Evolutionary conservation across 768 basidiomycete species (phyloP), one percentile per base, ranked within the genome.

Genomic region (Lepiota venenata): DNA sequence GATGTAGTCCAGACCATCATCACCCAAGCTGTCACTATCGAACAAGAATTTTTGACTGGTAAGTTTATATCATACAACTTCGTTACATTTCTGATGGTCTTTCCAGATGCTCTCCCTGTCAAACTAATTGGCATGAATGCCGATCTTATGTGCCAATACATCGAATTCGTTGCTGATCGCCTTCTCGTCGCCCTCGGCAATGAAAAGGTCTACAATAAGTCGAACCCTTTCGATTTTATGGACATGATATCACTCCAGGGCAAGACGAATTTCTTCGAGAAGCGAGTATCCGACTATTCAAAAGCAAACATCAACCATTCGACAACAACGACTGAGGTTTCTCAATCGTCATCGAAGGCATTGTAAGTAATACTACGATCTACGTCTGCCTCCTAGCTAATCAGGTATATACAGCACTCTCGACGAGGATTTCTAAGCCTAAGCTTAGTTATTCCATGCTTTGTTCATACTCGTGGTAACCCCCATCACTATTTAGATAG

Each of bases 221-320:
- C 83, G n/a, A 97, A 97, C 66, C 95, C 94, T 5, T 89, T 91
- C 67, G 90, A 94, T 66, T 94, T 93, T 64, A 94, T 94, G 92
- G 93, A 95, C 61, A 85, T 94, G 82, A 96, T 95, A 42, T 96
- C 93, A 4, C 74, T 97, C 10, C 90, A 94, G 70, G 95, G 96
- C 55, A 98, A 98, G 78, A 93, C 94, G 38, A 95, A 97, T 75
- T 98, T 97, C 72, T 97, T 96, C 67, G 94, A 97, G 74, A 95
- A 96, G 72, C 81, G 94, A 3, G 96, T 97, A 4, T 93, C 91
- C 4, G 88, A 91, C 25, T 91, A 91, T 60, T 76, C 85, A 10
- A 89, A 84, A 62, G 88, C 88, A 25, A 62, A 61, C 16, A 60
- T 71, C 49, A 66, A 93, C 89, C 75, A 90, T 83, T 67, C 78